A percentile compares a stretch with the other conserved stretches of the same genome.
phyloP scores from a whole-genome alignment of 2,329 filamentous ascomycete genomes.

The Paecilomyces formosus region DNA sequence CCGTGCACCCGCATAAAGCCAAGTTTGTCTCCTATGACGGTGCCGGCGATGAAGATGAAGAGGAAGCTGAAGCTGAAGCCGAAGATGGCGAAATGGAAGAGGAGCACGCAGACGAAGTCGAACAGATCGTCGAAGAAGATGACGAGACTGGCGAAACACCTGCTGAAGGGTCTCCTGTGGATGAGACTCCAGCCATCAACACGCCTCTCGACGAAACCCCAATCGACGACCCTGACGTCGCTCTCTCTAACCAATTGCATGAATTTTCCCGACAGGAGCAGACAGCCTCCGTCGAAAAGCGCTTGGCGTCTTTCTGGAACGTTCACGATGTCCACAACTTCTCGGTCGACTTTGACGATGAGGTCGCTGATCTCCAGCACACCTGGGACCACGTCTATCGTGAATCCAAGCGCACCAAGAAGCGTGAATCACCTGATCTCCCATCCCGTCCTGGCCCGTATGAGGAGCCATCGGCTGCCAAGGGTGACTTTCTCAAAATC shows the following conservation, averaged over 20 bases:
- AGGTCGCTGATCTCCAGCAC: conserved; percentile 18
- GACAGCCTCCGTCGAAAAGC: conserved; percentile 19
- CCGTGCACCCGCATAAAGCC: conserved; percentile 24
- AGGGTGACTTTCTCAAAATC: conserved; percentile 31
- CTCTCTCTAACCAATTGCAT: conserved; percentile 14
- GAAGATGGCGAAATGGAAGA: conserved; percentile 6
- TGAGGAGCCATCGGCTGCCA: conserved; percentile 17
- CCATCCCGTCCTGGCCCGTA: conserved; percentile 26
- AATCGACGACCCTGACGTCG: conserved; percentile 6
- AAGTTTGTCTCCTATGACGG: conserved; percentile 18
- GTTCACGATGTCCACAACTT: conserved; percentile 28
- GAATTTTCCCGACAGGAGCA: conserved; percentile 15
- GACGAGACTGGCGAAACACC: conserved; percentile 10
- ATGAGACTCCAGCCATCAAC: not conserved
- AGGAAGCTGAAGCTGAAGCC: conserved; percentile 4
- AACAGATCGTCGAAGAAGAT: conserved; percentile 9
- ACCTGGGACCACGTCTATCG: conserved; percentile 27
- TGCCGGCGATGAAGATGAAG: conserved; percentile 13
- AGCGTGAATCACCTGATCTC: conserved; percentile 18
- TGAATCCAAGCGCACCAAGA: conserved; percentile 21
- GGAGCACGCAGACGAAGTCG: conserved; percentile 8
- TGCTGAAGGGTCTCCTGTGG: not conserved
- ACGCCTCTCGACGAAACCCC: not conserved
- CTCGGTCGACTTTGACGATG: conserved; percentile 25
- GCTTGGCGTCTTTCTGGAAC: conserved; percentile 28